Percentiles rank a stretch among this genome's conserved stretches.
These are phyloP conservation scores for Zostera marina DNA, from an alignment of 116 monocot genomes.

Conservation along the genomic window DNA sequence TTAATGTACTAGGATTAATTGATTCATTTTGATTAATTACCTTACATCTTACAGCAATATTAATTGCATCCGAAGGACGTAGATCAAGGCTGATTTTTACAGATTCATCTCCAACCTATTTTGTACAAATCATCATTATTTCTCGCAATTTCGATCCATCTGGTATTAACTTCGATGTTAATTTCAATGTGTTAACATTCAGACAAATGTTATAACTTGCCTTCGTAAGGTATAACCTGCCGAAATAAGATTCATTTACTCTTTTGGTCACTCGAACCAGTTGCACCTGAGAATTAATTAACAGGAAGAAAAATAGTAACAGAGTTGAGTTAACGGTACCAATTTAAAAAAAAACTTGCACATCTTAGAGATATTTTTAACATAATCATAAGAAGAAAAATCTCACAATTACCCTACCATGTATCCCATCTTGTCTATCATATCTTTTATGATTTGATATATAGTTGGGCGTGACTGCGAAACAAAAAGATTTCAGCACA, in stretches of 20 bases:
- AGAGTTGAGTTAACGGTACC: too few relatives aligned
- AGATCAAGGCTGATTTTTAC: slow-evolving; percentile 56
- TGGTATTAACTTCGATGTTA: not conserved
- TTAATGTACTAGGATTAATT: not conserved
- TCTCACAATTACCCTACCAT: slow-evolving; percentile 20
- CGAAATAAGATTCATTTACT: slow-evolving; percentile 87
- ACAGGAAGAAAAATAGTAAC: too few relatives aligned
- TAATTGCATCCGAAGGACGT: slow-evolving; percentile 94
- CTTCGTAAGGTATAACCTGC: slow-evolving; percentile 76
- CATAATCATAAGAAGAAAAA: not conserved
- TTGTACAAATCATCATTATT: not conserved
- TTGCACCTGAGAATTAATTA: slow-evolving; percentile 28
- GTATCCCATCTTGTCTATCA: slow-evolving; percentile 97
- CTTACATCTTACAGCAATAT: slow-evolving; percentile 87
- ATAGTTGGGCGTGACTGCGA: slow-evolving; percentile 81
- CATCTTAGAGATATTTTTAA: too few relatives aligned
- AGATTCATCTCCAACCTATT: slow-evolving; percentile 56
- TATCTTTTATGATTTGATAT: slow-evolving; percentile 81
- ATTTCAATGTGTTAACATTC: not conserved
- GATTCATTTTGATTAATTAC: too few relatives aligned
- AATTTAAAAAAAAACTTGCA: too few relatives aligned
- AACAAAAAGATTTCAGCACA: slow-evolving; percentile 6
- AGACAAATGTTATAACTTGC: slow-evolving; percentile 11
- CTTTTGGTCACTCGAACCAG: slow-evolving; percentile 80
- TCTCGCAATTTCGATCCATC: too few relatives aligned